Evolutionary conservation across 2,329 filamentous ascomycete species (phyloP).

Genomic region (Ophiostoma montium): DNA sequence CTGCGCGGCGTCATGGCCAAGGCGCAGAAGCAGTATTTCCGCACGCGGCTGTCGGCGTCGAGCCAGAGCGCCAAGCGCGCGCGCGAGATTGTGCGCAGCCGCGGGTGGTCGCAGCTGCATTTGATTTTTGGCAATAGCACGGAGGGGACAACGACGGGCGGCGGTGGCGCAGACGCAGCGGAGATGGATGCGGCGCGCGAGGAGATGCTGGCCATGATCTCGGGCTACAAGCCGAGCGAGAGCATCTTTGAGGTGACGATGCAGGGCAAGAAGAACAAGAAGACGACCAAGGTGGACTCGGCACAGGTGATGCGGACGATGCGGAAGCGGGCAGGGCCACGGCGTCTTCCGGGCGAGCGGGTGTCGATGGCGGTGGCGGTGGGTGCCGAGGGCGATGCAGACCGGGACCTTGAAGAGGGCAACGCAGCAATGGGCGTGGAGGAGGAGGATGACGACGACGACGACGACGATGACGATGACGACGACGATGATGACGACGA

Average conservation of each 20-base stretch:
- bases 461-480: conserved; percentile 14
- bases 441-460: conserved; percentile 36
- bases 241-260: conserved; percentile 87
- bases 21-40: conserved; percentile 85
- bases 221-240: conserved; percentile 76
- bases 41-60: conserved; percentile 80
- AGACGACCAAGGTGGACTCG: conserved; percentile 38
- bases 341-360: conserved; percentile 23
- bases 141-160: conserved; percentile 29
- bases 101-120: conserved; percentile 62
- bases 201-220: conserved; percentile 78
- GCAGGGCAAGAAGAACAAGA: conserved; percentile 49
- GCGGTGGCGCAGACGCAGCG: conserved; percentile 25
- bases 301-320: conserved; percentile 51
- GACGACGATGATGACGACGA: conserved; percentile 17
- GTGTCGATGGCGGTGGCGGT: conserved; percentile 18
- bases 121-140: conserved; percentile 49
- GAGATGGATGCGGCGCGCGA: too few relatives aligned
- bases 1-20: conserved; percentile 66
- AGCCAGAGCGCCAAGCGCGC: conserved; percentile 79
- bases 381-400: conserved; percentile 26
- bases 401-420: conserved; percentile 19
- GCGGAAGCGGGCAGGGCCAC: conserved; percentile 53
- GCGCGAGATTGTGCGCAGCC: conserved; percentile 58
- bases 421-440: conserved; percentile 22